phyloP scores from a whole-genome alignment of 2,329 filamentous ascomycete genomes.

The Cryphonectria nitschkei region DNA sequence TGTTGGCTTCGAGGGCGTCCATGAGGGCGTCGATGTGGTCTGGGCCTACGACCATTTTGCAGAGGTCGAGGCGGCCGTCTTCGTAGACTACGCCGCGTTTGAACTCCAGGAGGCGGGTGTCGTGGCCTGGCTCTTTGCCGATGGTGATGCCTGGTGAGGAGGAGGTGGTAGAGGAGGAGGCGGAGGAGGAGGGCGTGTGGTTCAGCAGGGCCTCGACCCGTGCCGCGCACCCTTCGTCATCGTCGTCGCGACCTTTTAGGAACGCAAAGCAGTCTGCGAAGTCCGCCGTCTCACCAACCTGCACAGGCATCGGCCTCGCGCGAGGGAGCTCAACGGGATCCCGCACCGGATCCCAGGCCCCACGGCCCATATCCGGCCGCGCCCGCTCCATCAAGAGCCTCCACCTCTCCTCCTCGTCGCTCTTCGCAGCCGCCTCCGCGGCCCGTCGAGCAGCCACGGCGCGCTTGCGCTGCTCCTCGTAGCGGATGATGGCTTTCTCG shows the following conservation, averaged over 20 bases:
- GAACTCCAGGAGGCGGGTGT: slow-evolving; percentile 42
- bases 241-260: not conserved
- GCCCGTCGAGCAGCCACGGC: slow-evolving; percentile 3
- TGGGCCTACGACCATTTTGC: slow-evolving; percentile 59
- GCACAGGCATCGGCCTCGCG: slow-evolving; percentile 8
- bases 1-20: slow-evolving; percentile 50
- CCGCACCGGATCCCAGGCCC: not conserved
- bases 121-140: slow-evolving; percentile 43
- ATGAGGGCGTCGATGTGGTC: slow-evolving; percentile 55
- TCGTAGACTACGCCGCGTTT: slow-evolving; percentile 49
- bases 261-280: slow-evolving; percentile 16
- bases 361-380: not conserved
- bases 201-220: slow-evolving; percentile 3
- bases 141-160: not conserved
- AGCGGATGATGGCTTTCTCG: slow-evolving; percentile 16
- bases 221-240: not conserved
- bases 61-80: slow-evolving; percentile 57
- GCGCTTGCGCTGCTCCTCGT: slow-evolving; percentile 10
- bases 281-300: not conserved
- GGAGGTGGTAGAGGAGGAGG: not conserved
- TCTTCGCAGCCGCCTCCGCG: no score
- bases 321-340: slow-evolving; percentile 7
- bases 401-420: not conserved
- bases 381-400: not conserved
- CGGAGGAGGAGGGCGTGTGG: not conserved